Evolutionary conservation across 371 early-diverging fungal species (phyloP).

Genomic region (Circinella umbellata): DNA sequence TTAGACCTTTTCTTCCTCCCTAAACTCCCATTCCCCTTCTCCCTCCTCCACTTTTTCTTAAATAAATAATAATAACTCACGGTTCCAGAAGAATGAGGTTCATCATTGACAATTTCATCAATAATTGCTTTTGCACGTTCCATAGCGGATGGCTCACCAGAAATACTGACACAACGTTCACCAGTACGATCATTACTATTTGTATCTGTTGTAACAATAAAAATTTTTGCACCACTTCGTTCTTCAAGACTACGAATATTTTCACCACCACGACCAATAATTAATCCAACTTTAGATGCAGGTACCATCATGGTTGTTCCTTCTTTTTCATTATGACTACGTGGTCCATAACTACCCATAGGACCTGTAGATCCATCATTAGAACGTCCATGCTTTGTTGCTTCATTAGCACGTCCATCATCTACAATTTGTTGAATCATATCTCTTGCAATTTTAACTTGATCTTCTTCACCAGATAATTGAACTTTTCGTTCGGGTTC

Average conservation of each 20-base stretch:
- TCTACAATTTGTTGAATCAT: constrained; percentile 62
- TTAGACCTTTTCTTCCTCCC: too few species aligned
- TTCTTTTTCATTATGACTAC: constrained; percentile 22
- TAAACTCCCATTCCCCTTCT: too few species aligned
- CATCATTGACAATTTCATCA: constrained; percentile 74
- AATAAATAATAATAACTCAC: not conserved
- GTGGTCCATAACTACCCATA: constrained; percentile 23
- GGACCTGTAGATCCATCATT: constrained; percentile 6
- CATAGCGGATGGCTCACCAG: constrained; percentile 75
- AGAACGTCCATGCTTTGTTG: constrained; percentile 8
- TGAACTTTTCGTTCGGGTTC: constrained; percentile 67
- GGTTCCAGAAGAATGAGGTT: not conserved
- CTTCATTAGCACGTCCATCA: constrained; percentile 46
- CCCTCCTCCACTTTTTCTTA: too few species aligned
- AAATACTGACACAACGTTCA: constrained; percentile 71
- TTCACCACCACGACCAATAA: constrained; percentile 92
- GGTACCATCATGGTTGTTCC: constrained; percentile 62
- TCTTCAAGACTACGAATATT: constrained; percentile 86
- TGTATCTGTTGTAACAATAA: constrained; percentile 72
- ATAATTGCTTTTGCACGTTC: constrained; percentile 77
- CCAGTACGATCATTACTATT: constrained; percentile 49
- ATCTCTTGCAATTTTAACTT: constrained; percentile 64
- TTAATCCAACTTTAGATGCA: constrained; percentile 78
- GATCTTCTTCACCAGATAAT: constrained; percentile 65
- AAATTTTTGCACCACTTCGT: constrained; percentile 81